Percentiles rank a stretch among this genome's conserved stretches.
Conservation (phyloP, 2,329 filamentous ascomycete species). For the Sporothrix inflata region DNA sequence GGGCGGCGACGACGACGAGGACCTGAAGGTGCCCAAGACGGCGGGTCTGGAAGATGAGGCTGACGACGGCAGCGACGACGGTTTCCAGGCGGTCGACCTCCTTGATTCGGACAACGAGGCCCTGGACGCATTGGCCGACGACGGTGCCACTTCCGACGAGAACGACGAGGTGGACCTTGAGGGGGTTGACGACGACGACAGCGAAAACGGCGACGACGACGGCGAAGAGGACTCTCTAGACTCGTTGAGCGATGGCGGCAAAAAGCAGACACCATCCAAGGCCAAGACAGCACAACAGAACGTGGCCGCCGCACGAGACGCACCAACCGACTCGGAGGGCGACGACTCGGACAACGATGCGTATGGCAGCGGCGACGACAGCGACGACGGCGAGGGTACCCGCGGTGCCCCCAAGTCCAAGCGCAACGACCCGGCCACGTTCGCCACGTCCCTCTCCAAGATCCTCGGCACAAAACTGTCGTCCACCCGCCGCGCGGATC, state of each 20-base stretch:
- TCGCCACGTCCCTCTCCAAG: constrained; percentile 90
- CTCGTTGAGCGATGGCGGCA: constrained; percentile 39
- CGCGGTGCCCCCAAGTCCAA: constrained; percentile 64
- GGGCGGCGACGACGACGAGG: constrained; percentile 40
- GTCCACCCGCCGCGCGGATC: constrained; percentile 78
- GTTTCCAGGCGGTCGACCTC: constrained; percentile 56
- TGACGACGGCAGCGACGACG: constrained; percentile 44
- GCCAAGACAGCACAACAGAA: background rate
- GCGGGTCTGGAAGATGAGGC: constrained; percentile 52
- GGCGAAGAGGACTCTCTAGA: constrained; percentile 44
- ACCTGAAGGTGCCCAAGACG: constrained; percentile 42
- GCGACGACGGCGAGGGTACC: constrained; percentile 42
- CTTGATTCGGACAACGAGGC: constrained; percentile 62
- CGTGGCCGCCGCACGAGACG: constrained; percentile 28
- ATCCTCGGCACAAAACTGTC: constrained; percentile 90
- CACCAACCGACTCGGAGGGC: constrained; percentile 42
- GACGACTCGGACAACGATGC: constrained; percentile 44
- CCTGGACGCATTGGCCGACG: constrained; percentile 56
- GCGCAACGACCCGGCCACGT: constrained; percentile 87
- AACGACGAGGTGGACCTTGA: constrained; percentile 38
- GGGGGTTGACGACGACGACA: constrained; percentile 31
- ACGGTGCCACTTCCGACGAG: constrained; percentile 41
- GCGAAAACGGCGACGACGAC: constrained; percentile 41
- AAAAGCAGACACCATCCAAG: constrained; percentile 46
- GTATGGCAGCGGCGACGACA: constrained; percentile 39